Conservation (phyloP, 331 rosid genomes). For the Acacia pycnantha region DNA sequence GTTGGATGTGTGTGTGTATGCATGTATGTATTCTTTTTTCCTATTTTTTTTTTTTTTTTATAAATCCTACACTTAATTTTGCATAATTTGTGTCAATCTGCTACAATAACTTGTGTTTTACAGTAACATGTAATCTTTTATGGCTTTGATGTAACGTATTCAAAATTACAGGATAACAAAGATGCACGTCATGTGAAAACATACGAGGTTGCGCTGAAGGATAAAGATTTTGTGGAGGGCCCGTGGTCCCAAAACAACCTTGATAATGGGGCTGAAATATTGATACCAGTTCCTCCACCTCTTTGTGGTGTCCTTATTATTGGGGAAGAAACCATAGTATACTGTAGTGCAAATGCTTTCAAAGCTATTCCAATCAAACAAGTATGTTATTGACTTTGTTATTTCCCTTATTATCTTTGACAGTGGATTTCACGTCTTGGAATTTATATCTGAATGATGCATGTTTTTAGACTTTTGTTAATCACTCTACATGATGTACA, state of each 20-base stretch:
- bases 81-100: neutral
- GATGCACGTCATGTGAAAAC: constrained; percentile 98
- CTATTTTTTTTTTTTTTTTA: neutral
- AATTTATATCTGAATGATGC: neutral
- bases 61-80: neutral
- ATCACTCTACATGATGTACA: constrained; percentile 24
- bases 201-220: constrained; percentile 94
- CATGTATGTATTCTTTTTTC: neutral
- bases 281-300: constrained; percentile 97
- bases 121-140: neutral
- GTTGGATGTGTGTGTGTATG: neutral
- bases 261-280: constrained; percentile 92
- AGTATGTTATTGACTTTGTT: constrained; percentile 49
- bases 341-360: constrained; percentile 91
- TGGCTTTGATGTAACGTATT: constrained; percentile 15
- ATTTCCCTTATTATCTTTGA: neutral
- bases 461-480: constrained; percentile 18
- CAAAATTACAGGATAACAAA: constrained; percentile 79
- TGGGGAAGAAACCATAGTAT: constrained; percentile 97
- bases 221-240: constrained; percentile 96
- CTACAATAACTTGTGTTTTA: neutral
- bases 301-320: constrained; percentile 94
- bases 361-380: constrained; percentile 92
- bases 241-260: constrained; percentile 96
- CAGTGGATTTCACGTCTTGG: neutral